These are phyloP conservation scores for Buxus sempervirens DNA, from an alignment of 164 flowering plant species.

Conservation along the genomic window DNA sequence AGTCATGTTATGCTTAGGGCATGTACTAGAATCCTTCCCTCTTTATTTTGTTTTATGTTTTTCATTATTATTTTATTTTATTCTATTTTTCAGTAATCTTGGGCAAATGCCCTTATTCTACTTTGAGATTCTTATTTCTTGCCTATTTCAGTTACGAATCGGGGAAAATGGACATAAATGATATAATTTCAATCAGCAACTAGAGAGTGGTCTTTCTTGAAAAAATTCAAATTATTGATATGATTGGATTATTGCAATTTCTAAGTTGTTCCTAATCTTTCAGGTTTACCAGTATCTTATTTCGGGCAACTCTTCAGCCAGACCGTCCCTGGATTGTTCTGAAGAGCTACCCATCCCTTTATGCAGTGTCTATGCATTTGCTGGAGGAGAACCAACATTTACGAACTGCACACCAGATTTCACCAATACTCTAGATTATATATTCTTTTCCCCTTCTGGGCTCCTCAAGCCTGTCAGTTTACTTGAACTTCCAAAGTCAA, in stretches of 20 bases:
- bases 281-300: constrained; percentile 77
- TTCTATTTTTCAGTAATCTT: no score
- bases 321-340: constrained; percentile 13
- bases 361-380: constrained; percentile 56
- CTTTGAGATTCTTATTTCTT: no score
- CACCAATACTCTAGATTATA: constrained; percentile 83
- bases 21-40: no score
- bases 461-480: constrained; percentile 59
- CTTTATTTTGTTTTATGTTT: no score
- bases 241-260: background rate
- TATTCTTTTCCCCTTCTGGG: constrained; percentile 64
- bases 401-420: constrained; percentile 96
- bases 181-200: no score
- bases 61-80: no score
- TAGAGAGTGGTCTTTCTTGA: no score
- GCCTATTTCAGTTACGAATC: no score
- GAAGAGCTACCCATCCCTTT: constrained; percentile 59
- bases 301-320: constrained; percentile 44
- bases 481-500: constrained; percentile 71
- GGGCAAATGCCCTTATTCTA: no score
- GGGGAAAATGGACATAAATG: no score
- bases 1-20: no score
- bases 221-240: no score
- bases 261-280: constrained; percentile 11
- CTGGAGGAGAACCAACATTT: constrained; percentile 81